Evolutionary conservation across 1,139 yeast genomes (phyloP), one percentile per base, ranked within the genome.

Genomic region (Candida gigantensis): DNA sequence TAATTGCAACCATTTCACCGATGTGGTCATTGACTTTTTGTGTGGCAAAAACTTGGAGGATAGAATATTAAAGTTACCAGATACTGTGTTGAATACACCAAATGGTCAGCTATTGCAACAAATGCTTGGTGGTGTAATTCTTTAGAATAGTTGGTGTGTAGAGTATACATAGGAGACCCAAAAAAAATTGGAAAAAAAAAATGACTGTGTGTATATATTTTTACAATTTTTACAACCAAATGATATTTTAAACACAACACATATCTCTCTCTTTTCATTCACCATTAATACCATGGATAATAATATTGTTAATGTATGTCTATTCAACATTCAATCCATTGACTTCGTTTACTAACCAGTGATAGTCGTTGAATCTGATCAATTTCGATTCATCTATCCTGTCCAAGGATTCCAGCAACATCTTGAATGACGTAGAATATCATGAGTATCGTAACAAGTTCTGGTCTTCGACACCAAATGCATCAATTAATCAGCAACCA

Each of bases 1-100:
- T 57, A 82, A 82, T 52, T 82, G 89, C 56, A 82, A 82, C 57
- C 84, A 82, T 46, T 81, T 82, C 58, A 70, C 84, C 11, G 74
- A 80, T 45, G 77, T 72, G 32, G 51, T 78, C 39, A 55, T 77
- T 32, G 81, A 81, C 46, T 81, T 82, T 46, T 60, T 81, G 44
- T 79, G 77, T 27, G 85, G 83, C 11, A 62, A 66, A 42, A 58
- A 58, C 39, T 51, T 71, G 51, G 61, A 76, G 58, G 58, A 83
- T 66, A 35, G 66, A 49, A 80, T 82, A 18, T 58, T 72, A 35
- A 58, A 65, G 17, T 62, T 81, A 30, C 88, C 89, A 0, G 68
- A 71, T 30, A 67, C 65, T 26, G 87, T 82, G 2, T 63, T 81
- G 42, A 61, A 60, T 26, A 74, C 84, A 1, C 86, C 87, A 2